Evolutionary conservation across 345 rosid genomes (phyloP).

Genomic region (Cochlearia excelsa): DNA sequence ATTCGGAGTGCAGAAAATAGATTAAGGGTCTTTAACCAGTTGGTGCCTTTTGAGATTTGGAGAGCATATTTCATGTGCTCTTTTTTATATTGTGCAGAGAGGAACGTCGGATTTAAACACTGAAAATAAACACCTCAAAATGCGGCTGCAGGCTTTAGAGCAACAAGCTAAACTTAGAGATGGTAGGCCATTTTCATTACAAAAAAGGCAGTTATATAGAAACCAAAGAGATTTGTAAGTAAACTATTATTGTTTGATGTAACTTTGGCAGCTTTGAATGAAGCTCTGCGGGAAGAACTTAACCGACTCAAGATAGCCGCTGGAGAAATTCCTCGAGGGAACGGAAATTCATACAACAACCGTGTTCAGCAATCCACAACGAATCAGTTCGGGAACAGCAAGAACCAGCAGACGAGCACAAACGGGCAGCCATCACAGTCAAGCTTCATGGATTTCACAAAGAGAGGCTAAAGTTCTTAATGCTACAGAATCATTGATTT

Average conservation of each 20-base stretch:
- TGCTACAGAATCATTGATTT: no score
- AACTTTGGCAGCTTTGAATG: slow-evolving; percentile 28
- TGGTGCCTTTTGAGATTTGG: no score
- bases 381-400: no score
- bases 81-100: slow-evolving; percentile 30
- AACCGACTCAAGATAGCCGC: slow-evolving; percentile 51
- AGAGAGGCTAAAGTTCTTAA: no score
- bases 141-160: slow-evolving; percentile 34
- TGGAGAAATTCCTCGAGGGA: slow-evolving; percentile 50
- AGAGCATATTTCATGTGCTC: not conserved
- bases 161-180: slow-evolving; percentile 35
- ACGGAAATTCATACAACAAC: slow-evolving; percentile 17
- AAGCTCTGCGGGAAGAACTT: no score
- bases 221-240: not conserved
- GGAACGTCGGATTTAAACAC: slow-evolving; percentile 33
- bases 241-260: no score
- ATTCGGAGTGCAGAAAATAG: no score
- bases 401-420: no score
- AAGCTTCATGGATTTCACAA: no score
- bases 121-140: slow-evolving; percentile 38
- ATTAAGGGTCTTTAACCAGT: no score
- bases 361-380: slow-evolving; percentile 7
- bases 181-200: slow-evolving; percentile 19
- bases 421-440: no score
- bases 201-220: no score